phyloP scores from a whole-genome alignment of 2,329 filamentous ascomycete genomes.

The Pestalotiopsis sp. region DNA sequence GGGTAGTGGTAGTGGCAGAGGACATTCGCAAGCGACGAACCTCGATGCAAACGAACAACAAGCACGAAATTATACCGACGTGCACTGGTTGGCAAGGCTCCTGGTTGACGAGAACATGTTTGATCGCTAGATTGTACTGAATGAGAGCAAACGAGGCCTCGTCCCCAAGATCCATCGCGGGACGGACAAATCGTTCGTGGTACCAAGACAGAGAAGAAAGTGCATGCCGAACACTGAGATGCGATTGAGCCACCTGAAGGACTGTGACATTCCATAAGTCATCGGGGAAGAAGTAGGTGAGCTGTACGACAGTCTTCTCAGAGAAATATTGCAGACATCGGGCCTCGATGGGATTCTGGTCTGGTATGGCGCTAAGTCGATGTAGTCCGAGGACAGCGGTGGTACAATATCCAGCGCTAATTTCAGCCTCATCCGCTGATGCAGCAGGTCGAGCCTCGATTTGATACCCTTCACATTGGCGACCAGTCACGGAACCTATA shows the following conservation, averaged over 20 bases:
- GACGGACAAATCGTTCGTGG: neutral
- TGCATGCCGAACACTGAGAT: neutral
- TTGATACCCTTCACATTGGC: neutral
- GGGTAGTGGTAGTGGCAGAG: too few species aligned
- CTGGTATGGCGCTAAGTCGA: neutral
- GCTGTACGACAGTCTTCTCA: neutral
- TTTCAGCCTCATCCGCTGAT: neutral
- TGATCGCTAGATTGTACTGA: neutral
- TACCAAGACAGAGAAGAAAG: neutral
- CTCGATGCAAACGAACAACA: constrained; percentile 2
- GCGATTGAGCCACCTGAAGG: neutral
- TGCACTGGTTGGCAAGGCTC: neutral
- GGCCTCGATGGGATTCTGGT: neutral
- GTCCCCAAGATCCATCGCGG: neutral
- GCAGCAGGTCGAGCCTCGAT: neutral
- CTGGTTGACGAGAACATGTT: neutral
- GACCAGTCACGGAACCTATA: neutral
- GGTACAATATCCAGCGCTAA: neutral
- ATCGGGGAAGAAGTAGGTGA: neutral
- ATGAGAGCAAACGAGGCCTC: neutral
- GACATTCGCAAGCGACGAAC: neutral
- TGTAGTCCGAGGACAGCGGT: neutral
- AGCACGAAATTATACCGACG: neutral
- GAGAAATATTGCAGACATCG: neutral
- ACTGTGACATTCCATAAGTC: neutral